phyloP scores from a whole-genome alignment of 1,284 basidiomycete species.

The Austroboletus niveus region DNA sequence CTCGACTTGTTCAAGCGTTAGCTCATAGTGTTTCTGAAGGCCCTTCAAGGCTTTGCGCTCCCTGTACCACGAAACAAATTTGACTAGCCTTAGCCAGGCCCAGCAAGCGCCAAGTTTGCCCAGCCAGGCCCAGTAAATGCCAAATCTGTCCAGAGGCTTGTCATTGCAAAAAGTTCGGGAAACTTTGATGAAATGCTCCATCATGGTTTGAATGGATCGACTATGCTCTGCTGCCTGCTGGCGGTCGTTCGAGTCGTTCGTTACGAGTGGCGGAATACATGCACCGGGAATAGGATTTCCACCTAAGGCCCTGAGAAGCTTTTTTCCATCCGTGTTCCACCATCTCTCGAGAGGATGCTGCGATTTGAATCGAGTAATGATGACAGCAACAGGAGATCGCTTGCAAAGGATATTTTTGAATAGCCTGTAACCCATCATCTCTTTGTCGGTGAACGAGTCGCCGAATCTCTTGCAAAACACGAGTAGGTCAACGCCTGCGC shows the following conservation, averaged over 20 bases:
- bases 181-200: too few species aligned
- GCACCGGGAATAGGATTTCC: constrained; percentile 10
- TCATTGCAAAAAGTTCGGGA: too few species aligned
- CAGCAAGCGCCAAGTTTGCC: too few species aligned
- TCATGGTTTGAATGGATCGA: too few species aligned
- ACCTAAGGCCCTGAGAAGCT: neutral
- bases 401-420: constrained; percentile 29
- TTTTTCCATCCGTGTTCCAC: neutral
- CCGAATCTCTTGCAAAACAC: constrained; percentile 29
- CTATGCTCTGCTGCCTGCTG: neutral
- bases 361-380: constrained; percentile 19
- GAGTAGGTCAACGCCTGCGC: constrained; percentile 27
- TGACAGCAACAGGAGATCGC: constrained; percentile 29
- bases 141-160: too few species aligned
- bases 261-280: constrained; percentile 11
- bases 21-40: neutral
- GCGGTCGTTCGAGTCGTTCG: neutral
- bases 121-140: too few species aligned
- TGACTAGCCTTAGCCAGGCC: too few species aligned
- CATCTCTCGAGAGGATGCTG: neutral
- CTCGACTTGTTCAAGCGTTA: neutral
- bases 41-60: neutral
- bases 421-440: constrained; percentile 21
- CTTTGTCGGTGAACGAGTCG: constrained; percentile 18
- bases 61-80: too few species aligned